Conservation (phyloP, 768 basidiomycete genomes). For the Porpolomopsis calyptriformis region DNA sequence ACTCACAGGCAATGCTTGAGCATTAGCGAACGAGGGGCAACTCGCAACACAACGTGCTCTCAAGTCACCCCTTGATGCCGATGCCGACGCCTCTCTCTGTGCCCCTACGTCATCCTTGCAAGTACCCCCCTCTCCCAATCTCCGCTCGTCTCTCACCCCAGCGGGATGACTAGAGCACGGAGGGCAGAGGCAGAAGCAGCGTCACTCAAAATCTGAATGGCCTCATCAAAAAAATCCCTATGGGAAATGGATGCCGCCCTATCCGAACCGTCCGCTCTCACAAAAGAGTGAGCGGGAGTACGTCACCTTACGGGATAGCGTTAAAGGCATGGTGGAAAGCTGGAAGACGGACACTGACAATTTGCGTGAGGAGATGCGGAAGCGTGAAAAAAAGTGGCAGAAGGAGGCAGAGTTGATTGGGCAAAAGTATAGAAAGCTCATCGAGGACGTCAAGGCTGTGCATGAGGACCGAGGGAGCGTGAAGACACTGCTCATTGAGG, state of each 20-base stretch:
- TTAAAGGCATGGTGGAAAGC: constrained; percentile 60
- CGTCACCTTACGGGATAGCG: constrained; percentile 61
- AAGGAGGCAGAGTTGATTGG: constrained; percentile 58
- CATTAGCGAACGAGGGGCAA: constrained; percentile 65
- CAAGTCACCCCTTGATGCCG: constrained; percentile 20
- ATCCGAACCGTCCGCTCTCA: constrained; percentile 64
- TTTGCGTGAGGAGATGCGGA: constrained; percentile 63
- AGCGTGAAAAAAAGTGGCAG: constrained; percentile 58
- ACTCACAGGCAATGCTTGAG: constrained; percentile 67
- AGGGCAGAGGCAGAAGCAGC: constrained; percentile 75
- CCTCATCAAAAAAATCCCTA: constrained; percentile 60
- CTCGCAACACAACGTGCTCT: constrained; percentile 24
- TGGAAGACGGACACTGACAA: constrained; percentile 68
- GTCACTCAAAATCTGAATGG: constrained; percentile 53
- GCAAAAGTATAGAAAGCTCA: constrained; percentile 55
- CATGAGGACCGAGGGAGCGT: constrained; percentile 37
- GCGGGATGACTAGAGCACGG: constrained; percentile 78
- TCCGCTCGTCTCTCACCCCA: constrained; percentile 58
- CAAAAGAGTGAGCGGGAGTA: constrained; percentile 82
- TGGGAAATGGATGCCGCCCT: constrained; percentile 74
- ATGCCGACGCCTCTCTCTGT: constrained; percentile 14
- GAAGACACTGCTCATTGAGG: constrained; percentile 39
- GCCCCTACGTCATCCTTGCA: constrained; percentile 25
- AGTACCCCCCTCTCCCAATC: constrained; percentile 41
- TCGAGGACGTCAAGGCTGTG: constrained; percentile 51